phyloP scores from a whole-genome alignment of 176 grass and related monocot genomes.

The bread wheat (Triticum aestivum) region IWGSC_CS_RefSeq_v2.1 NC_057801.1:70994204-70994703 shows the following conservation, averaged over 20 bases:
- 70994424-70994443: constrained; percentile 29
- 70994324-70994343: constrained; percentile 43
- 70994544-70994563: constrained; percentile 41
- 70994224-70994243: constrained; percentile 7
- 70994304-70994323: constrained; percentile 43
- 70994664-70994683: no score
- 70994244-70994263: constrained; percentile 38
- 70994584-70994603: neutral
- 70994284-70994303: constrained; percentile 38
- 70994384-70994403: constrained; percentile 49
- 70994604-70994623: neutral
- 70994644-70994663: no score
- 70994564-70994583: constrained; percentile 40
- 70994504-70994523: constrained; percentile 49
- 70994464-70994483: constrained; percentile 45
- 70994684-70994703: no score
- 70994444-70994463: constrained; percentile 44
- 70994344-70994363: constrained; percentile 45
- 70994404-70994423: constrained; percentile 28
- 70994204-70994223: neutral
- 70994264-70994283: constrained; percentile 38
- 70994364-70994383: constrained; percentile 35
- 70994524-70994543: constrained; percentile 36
- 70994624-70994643: no score
- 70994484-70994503: constrained; percentile 40